Percentiles rank a stretch among this genome's conserved stretches.
Evolutionary conservation across 352 stramenopile species (phyloP).

Genomic region (Elongisporangium prolatum): DNA sequence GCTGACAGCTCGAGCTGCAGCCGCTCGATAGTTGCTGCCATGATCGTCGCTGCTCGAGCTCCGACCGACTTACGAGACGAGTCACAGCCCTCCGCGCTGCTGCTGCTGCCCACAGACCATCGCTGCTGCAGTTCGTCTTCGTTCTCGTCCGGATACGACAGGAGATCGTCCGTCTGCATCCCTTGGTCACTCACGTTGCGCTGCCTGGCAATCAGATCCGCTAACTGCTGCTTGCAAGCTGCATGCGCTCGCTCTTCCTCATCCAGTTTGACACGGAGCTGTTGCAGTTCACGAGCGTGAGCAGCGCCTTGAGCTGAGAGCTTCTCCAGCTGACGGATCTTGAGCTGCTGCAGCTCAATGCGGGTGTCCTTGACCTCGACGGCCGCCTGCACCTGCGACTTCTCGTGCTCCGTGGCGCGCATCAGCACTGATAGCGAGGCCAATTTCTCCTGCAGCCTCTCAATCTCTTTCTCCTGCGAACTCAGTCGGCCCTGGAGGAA

Average conservation of each 20-base stretch:
- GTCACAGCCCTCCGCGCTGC: slow-evolving; percentile 3
- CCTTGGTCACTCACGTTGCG: slow-evolving; percentile 13
- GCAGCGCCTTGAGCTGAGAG: slow-evolving; percentile 36
- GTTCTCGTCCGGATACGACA: slow-evolving; percentile 1
- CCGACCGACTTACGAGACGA: slow-evolving; percentile 6
- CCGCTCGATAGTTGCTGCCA: slow-evolving; percentile 25
- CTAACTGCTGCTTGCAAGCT: slow-evolving; percentile 38
- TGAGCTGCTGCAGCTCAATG: slow-evolving; percentile 63
- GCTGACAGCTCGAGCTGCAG: slow-evolving; percentile 34
- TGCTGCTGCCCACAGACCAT: background rate
- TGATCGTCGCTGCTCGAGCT: slow-evolving; percentile 18
- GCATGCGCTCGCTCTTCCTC: slow-evolving; percentile 42
- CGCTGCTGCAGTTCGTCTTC: slow-evolving; percentile 1
- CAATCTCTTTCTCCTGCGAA: slow-evolving; percentile 65
- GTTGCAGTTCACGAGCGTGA: slow-evolving; percentile 44
- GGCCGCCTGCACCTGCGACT: slow-evolving; percentile 37
- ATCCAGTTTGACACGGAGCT: slow-evolving; percentile 34
- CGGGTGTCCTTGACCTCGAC: slow-evolving; percentile 75
- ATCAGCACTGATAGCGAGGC: slow-evolving; percentile 55
- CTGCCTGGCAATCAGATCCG: slow-evolving; percentile 5
- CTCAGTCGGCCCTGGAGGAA: slow-evolving; percentile 61
- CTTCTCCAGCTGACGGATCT: slow-evolving; percentile 61
- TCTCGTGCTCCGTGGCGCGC: slow-evolving; percentile 63
- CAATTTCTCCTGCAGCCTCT: slow-evolving; percentile 70
- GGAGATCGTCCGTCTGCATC: slow-evolving; percentile 45